Base-by-base conservation (phyloP, 345 rosid genomes). In the Pelargonium nanum region DNA sequence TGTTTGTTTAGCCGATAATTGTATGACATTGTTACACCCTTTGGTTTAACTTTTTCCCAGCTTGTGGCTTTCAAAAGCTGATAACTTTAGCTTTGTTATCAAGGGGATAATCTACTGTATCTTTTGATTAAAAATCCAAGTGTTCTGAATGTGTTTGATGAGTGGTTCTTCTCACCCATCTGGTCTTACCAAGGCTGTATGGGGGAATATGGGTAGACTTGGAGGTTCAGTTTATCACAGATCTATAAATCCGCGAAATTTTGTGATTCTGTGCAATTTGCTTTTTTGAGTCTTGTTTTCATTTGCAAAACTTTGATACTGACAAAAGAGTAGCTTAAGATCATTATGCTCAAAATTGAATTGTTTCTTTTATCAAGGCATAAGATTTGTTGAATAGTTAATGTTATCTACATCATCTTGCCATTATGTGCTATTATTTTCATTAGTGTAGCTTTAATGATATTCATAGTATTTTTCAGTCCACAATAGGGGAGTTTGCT, bases 401-500 rank as follows among this genome's bases (percentile, higher is more conserved):
- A 24, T 34, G 22, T 21, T 16, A 4, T 63, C 32, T 28, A 22
- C 32, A 17, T 57, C 32, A 22, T 63, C 21, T 21, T 62, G 30
- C 26, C 53, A 23, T 44, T 53, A 45, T 55, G 34, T 5, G 60
- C 28, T 63, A 0, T 26, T 4, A 19, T 48, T 30, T 15, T 5
- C 9, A 4, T 55, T 22, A 24, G 25, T 55, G 28, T 50, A 32
- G 62, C 53, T 34, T 5, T 53, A 44, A 54, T 65, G 22, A 44
- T 34, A 20, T 21, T 24, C 23, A 61, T 56, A 34, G 48, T 55
- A 34, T 26, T 68, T 72, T 78, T 65, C 88, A 93, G 99, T 83
- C 89, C 53, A 84, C 85, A 22, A 87, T 93, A 52, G 71, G 76
- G 53, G 85, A 85, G 66, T 68, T 93, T 65, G 84, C 94, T 72